Evolutionary conservation across 2,329 filamentous ascomycete genomes (phyloP), one percentile per base, ranked within the genome.

Genomic region (Piedraia hortae): DNA sequence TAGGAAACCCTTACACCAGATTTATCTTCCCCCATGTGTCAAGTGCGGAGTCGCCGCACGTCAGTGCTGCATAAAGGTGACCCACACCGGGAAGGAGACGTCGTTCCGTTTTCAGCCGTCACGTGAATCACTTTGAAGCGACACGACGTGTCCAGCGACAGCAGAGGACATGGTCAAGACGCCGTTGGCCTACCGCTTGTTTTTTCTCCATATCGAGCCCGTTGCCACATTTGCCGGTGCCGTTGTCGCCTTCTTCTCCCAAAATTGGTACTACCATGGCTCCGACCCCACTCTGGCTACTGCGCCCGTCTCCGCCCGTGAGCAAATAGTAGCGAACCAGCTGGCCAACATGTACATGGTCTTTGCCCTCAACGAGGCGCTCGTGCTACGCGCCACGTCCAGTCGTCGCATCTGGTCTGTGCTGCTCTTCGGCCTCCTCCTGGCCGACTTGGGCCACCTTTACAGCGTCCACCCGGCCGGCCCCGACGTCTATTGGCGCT

Each of bases 371-470:
- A 75, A 71, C 46, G 72, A 85, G 46, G 70, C 69, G 2, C 46
- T 77, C 12, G 65, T 82, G 7, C 54, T 82, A 31, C 64, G 74
- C 18, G 54, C 59, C 9, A 74, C 72, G 4, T 48, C 50, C 21
- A 65, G 78, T 45, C 37, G 67, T 15, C 51, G 53, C 12, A 71
- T 82, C 26, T 82, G 73, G 73, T 54, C 50, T 31, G 53, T 59
- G 1, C 51, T 80, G 12, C 48, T 80, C 4, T 46, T 68, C 20
- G 64, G 58, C 16, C 47, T 80, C 26, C 53, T 80, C 14, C 41
- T 80, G 9, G 73, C 69, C n/a, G 73, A 82, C 42, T 41, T 77
- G 15, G 73, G 72, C 3, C 73, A 80, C 42, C 46, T 80, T 24
- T 72, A 65, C 43, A 63, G 62, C 16, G 54, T 78, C 27, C 46